These are phyloP conservation scores for Hypoxylon sp. DNA, from an alignment of 2,329 filamentous ascomycete genomes.

Conservation along the genomic window DNA sequence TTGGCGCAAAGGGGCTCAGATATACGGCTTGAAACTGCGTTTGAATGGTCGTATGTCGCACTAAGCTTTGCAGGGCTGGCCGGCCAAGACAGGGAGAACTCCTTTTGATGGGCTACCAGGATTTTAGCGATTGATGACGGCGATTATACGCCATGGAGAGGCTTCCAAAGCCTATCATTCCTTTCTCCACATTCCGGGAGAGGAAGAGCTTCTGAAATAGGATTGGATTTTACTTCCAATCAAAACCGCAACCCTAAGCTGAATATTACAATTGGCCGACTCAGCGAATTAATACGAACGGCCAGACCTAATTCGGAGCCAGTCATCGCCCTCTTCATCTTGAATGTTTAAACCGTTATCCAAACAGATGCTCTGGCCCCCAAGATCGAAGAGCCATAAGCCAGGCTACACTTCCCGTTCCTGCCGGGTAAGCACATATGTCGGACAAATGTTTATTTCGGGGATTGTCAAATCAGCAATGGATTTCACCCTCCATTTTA, in stretches of 20 bases:
- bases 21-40: conserved; percentile 18
- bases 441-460: conserved; percentile 35
- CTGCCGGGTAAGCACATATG: conserved; percentile 45
- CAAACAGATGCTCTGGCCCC: conserved; percentile 41
- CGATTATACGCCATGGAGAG: conserved; percentile 33
- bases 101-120: conserved; percentile 47
- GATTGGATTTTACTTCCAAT: conserved; percentile 49
- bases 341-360: conserved; percentile 23
- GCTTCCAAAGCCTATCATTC: conserved; percentile 42
- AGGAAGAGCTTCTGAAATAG: conserved; percentile 41
- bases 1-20: conserved; percentile 22
- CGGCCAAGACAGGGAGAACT: conserved; percentile 37
- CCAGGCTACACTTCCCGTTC: conserved; percentile 47
- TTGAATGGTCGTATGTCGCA: conserved; percentile 35
- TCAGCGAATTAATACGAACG: conserved; percentile 40
- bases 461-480: conserved; percentile 46
- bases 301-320: conserved; percentile 35
- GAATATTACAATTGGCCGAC: conserved; percentile 50
- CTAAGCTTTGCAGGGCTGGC: conserved; percentile 45
- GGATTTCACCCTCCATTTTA: conserved; percentile 32
- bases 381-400: conserved; percentile 36
- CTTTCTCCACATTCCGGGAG: conserved; percentile 48
- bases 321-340: conserved; percentile 41
- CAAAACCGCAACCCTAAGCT: conserved; percentile 39
- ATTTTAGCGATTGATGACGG: conserved; percentile 42